Base-by-base conservation (phyloP, 345 rosid genomes). In the Acer saccharum region DNA sequence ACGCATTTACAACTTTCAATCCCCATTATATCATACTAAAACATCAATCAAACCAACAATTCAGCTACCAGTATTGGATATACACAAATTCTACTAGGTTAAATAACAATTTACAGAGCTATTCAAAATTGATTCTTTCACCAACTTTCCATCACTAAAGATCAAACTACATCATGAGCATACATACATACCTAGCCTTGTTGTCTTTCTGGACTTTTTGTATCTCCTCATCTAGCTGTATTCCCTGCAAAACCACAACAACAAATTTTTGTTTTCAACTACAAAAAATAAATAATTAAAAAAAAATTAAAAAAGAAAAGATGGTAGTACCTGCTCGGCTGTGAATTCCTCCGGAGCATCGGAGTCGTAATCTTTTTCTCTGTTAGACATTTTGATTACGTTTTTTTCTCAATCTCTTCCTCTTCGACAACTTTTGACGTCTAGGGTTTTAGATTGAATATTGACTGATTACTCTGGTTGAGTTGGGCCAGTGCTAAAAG, bases 271-370 rank as follows among this genome's bases (percentile, higher is more conserved):
- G 58, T 3, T 12, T 69, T 17, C 16, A 10, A 25, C 41, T 20
- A 46, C 25, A 43, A 18, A 52, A 11, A n/a, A 17, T 39, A 32
- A 39, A 5, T 16, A 41, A 65, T n/a, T n/a, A 1, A 7, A 55
- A n/a, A 7, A 43, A 48, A 65, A 39, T 10, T 35, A 4, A 35
- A 4, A 32, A 4, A 35, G 6, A 68, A 69, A 11, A 21, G 6
- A 60, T 2, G 27, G 14, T 3, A 11, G 41, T 68, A 95, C 98
- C 97, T 95, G 97, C 72, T 92, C 93, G 20, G 87, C 84, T 3
- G 94, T 86, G 70, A 91, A 83, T 74, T 93, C 98, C 86, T 95
- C 98, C 0, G 98, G 98, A 32, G 88, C 88, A 46, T 91, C 93
- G 7, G 91, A 90, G 27, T 87, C 90, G 17, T 81, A 82, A 20